Evolutionary conservation across 768 basidiomycete genomes (phyloP).

Genomic region (Rhizopogon salebrosus): DNA sequence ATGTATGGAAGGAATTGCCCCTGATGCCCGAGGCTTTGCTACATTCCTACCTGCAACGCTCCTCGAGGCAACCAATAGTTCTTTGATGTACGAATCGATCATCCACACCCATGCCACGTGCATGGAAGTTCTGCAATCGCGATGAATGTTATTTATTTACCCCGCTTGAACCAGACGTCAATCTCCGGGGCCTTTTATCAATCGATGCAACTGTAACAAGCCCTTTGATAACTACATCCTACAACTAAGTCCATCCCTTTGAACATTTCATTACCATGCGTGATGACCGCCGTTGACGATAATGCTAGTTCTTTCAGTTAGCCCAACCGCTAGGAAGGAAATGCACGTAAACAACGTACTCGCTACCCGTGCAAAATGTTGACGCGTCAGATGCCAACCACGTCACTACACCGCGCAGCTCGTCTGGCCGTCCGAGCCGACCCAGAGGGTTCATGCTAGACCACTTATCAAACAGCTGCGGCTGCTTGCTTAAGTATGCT

Average conservation of each 20-base stretch:
- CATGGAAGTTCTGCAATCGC: no score
- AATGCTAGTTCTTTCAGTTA: slow-evolving; percentile 14
- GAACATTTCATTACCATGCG: slow-evolving; percentile 18
- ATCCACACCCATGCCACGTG: no score
- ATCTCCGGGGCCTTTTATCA: no score
- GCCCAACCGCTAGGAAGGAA: neutral
- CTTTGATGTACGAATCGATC: no score
- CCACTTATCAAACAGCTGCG: slow-evolving; percentile 62
- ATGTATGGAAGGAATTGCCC: no score
- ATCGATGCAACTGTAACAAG: neutral
- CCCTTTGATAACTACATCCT: neutral
- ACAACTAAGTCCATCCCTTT: neutral
- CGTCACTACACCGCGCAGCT: slow-evolving; percentile 62
- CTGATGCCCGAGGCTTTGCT: no score
- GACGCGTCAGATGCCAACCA: slow-evolving; percentile 77
- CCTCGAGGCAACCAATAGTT: no score
- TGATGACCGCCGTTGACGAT: slow-evolving; percentile 28
- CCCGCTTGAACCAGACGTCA: no score
- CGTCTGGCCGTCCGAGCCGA: slow-evolving; percentile 66
- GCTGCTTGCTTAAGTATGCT: slow-evolving; percentile 60
- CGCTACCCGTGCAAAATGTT: slow-evolving; percentile 78
- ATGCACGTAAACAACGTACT: slow-evolving; percentile 40
- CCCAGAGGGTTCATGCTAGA: slow-evolving; percentile 64
- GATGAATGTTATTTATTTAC: no score
- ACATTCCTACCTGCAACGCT: no score